Base-by-base conservation (phyloP, 2,329 filamentous ascomycete species). In the Cordyceps militaris region DNA sequence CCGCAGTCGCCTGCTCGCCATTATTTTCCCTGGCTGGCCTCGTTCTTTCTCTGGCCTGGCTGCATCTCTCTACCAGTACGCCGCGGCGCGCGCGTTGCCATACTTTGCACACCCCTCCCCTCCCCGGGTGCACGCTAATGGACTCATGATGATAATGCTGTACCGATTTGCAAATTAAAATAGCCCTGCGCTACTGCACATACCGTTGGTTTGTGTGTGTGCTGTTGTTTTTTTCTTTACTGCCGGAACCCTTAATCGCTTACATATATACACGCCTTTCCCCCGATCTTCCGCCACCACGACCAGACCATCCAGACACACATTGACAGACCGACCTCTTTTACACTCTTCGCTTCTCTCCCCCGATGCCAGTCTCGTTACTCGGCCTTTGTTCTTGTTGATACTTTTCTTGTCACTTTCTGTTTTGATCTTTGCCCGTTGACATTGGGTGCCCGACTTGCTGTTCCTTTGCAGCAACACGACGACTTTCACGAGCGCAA, bases 1-100 rank as follows among this genome's bases (percentile, higher is more conserved):
- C 83, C 83, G 82, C 82, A 86, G 42, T 83, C 75, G 77, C 34
- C 73, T 72, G 79, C 79, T 76, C 82, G 80, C 79, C 78, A 82
- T 77, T 81, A 23, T n/a, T 44, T 55, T 47, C 21, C 44, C 53
- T 56, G n/a, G 34, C 53, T 19, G 44, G 23, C 34, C 43, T 56
- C 21, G 32, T 55, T 55, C 30, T 46, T 36, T 28, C 30, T 54
- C 40, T 48, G 43, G 24, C n/a, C 44, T 46, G 52, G 43, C 38
- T 46, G 48, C 49, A 58, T 58, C 32, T 58, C n/a, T n/a, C n/a
- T n/a, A n/a, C n/a, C n/a, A n/a, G 34, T 16, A 16, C 34, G 34
- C 34, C 32, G 32, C 32, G 32, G 42, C 26, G 48, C 46, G n/a
- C 13, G 40, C 40, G 10, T 19, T 38, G 49, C 43, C 28, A 46